Conservation (phyloP, 2,329 filamentous ascomycete genomes). For the Nemania sp. region DNA sequence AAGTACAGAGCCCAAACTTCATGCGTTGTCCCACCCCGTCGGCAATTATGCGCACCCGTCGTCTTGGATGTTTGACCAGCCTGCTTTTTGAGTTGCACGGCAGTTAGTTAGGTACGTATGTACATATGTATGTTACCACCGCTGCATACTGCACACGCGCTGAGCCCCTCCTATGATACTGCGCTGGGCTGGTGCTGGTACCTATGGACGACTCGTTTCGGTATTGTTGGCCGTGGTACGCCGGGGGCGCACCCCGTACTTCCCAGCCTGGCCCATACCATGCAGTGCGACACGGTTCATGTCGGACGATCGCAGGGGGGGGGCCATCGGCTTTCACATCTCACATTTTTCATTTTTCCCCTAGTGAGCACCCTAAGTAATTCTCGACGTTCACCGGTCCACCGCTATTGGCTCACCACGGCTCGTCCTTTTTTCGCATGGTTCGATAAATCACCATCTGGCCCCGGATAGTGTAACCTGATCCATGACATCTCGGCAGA, state of each 20-base stretch:
- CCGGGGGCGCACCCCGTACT: constrained; percentile 3
- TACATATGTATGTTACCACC: not conserved
- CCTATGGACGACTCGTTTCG: constrained; percentile 12
- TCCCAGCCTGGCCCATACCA: constrained; percentile 1
- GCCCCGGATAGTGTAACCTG: constrained; percentile 17
- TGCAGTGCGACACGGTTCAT: constrained; percentile 26
- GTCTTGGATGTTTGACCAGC: not conserved
- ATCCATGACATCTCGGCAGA: constrained; percentile 2
- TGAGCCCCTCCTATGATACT: constrained; percentile 16
- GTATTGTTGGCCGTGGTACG: constrained; percentile 11
- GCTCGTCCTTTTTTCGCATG: constrained; percentile 5
- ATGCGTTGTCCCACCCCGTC: constrained; percentile 1
- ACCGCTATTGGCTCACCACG: constrained; percentile 16
- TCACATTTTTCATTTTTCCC: not conserved
- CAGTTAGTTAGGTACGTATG: no score
- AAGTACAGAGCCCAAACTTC: not conserved
- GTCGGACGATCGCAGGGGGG: constrained; percentile 10
- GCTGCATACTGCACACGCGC: not conserved
- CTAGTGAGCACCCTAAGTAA: no score
- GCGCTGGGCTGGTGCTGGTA: constrained; percentile 12
- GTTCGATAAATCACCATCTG: constrained; percentile 9
- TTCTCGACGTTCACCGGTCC: not conserved
- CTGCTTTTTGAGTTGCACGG: constrained; percentile 12
- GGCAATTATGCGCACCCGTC: constrained; percentile 16
- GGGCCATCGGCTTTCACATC: not conserved